Evolutionary conservation across 305 asterid species (phyloP).

Genomic region (Fraxinus baroniana): DNA sequence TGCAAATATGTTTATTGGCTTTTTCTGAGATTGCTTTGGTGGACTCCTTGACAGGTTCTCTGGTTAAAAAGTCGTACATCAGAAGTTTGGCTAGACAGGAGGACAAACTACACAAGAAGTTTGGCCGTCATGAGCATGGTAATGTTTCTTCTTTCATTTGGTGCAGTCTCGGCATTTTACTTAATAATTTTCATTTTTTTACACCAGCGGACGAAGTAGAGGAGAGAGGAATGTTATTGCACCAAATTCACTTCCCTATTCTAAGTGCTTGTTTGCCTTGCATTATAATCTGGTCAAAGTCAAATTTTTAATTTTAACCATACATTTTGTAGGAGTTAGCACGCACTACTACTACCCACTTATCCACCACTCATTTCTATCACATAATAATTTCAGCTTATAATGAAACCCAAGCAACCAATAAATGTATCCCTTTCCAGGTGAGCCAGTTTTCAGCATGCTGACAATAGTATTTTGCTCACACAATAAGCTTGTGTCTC

Average conservation of each 20-base stretch:
- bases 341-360: not conserved
- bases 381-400: not conserved
- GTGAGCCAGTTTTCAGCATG: not conserved
- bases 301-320: not conserved
- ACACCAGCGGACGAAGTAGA: too few relatives aligned
- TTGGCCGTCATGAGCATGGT: slow-evolving; percentile 99
- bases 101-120: slow-evolving; percentile 97
- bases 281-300: not conserved
- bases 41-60: slow-evolving; percentile 55
- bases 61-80: slow-evolving; percentile 99
- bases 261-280: not conserved
- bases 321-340: not conserved
- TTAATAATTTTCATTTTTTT: not conserved
- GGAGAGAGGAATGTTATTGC: not conserved
- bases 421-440: not conserved
- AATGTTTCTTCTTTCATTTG: slow-evolving; percentile 26
- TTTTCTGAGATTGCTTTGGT: slow-evolving; percentile 25
- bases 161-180: not conserved
- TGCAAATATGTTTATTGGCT: not conserved
- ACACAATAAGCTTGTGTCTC: not conserved
- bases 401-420: not conserved
- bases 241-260: not conserved
- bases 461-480: not conserved
- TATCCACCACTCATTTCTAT: not conserved
- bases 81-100: slow-evolving; percentile 96